Conservation (phyloP, 2,329 filamentous ascomycete genomes). For the Monosporascus sp. region DNA sequence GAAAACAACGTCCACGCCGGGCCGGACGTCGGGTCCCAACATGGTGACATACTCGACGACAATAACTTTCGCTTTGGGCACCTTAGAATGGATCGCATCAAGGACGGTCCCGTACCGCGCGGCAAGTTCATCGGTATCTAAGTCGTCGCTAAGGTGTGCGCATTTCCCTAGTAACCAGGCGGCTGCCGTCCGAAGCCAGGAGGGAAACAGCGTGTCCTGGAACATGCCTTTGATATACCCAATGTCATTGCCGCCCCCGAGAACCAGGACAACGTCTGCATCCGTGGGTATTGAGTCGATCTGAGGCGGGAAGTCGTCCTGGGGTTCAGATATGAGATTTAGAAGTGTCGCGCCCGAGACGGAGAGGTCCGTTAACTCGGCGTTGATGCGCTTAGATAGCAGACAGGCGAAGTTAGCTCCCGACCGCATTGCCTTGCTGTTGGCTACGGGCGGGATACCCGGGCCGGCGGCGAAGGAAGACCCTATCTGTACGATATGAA, state of each 20-base stretch:
- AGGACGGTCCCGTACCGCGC: constrained; percentile 19
- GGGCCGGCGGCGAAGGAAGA: constrained; percentile 6
- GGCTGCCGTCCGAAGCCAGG: constrained; percentile 10
- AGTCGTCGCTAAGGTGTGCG: constrained; percentile 9
- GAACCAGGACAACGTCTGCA: constrained; percentile 30
- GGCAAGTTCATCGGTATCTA: constrained; percentile 11
- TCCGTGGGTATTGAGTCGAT: constrained; percentile 26
- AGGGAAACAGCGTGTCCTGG: constrained; percentile 19
- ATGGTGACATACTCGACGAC: constrained; percentile 33
- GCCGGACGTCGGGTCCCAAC: constrained; percentile 20
- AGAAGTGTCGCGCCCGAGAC: background rate
- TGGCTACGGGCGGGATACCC: constrained; percentile 2
- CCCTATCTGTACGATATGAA: constrained; percentile 4
- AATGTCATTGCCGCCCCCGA: constrained; percentile 33
- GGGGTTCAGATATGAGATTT: background rate
- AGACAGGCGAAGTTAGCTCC: constrained; percentile 3
- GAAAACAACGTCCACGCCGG: constrained; percentile 21
- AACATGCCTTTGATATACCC: constrained; percentile 30
- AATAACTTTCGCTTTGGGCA: constrained; percentile 36
- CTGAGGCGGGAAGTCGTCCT: constrained; percentile 27
- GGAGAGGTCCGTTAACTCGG: background rate
- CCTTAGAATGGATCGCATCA: constrained; percentile 25
- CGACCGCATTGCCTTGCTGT: background rate
- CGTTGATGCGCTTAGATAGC: background rate
- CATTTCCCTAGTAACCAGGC: constrained; percentile 5